These are phyloP conservation scores for Phanerochaete sordida DNA, from an alignment of 768 basidiomycete species.

Conservation along the genomic window DNA sequence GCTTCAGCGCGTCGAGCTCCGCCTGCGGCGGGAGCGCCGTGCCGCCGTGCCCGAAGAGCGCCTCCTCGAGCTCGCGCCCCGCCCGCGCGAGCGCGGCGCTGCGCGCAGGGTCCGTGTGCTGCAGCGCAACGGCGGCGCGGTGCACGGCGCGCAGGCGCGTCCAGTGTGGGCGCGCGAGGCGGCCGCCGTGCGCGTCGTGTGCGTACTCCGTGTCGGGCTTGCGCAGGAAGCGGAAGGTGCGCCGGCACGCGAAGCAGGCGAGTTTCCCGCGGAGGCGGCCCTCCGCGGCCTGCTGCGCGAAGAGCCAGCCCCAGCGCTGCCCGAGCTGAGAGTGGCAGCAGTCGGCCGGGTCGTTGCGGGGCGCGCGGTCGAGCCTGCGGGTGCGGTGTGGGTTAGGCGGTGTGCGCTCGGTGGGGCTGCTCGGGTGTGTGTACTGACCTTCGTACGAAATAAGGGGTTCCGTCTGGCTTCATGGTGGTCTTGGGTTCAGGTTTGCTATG, in stretches of 20 bases:
- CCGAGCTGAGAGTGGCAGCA: no score
- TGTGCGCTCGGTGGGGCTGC: not conserved
- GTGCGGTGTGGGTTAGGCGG: not conserved
- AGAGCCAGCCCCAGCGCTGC: no score
- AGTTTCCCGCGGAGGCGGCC: not conserved
- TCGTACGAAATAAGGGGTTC: not conserved
- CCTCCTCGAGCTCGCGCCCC: not conserved
- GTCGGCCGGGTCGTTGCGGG: not conserved
- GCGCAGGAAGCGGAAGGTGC: not conserved
- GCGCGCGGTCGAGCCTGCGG: not conserved
- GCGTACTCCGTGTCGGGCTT: not conserved
- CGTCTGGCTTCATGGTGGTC: not conserved
- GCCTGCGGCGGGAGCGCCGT: not conserved
- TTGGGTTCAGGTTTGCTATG: not conserved
- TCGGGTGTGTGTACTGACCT: not conserved
- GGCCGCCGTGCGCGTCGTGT: not conserved
- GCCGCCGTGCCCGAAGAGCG: not conserved
- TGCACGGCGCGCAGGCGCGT: not conserved
- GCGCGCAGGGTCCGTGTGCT: not conserved
- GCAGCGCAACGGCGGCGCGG: not conserved
- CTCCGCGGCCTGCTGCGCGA: not conserved
- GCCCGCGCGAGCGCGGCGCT: not conserved
- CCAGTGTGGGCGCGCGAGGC: not conserved
- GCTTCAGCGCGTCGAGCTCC: no score
- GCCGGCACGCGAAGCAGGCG: not conserved